A percentile compares a stretch with the other conserved stretches of the same genome.
These are phyloP conservation scores for Starmerella gropengiesseri DNA, from an alignment of 805 yeast genomes.

Conservation along the genomic window DNA sequence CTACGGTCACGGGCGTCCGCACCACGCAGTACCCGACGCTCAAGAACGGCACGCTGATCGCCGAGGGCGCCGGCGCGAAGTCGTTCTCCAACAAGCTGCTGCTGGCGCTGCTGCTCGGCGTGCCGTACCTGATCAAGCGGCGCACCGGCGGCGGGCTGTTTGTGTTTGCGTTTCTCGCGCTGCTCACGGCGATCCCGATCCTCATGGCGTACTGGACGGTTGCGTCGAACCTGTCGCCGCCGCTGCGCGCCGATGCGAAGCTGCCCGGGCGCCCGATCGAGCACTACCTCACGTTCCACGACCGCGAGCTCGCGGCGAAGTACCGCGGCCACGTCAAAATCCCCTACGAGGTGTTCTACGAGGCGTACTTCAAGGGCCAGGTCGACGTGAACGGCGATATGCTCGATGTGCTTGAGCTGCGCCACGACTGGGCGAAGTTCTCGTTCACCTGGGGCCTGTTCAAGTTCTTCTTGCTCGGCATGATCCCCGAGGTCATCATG, in stretches of 20 bases:
- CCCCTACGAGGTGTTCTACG: slow-evolving; percentile 88
- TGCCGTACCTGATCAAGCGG: slow-evolving; percentile 54
- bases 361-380: slow-evolving; percentile 70
- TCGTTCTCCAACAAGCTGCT: slow-evolving; percentile 57
- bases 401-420: slow-evolving; percentile 69
- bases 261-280: slow-evolving; percentile 70
- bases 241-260: slow-evolving; percentile 65
- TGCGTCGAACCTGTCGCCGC: slow-evolving; percentile 64
- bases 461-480: slow-evolving; percentile 70
- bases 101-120: slow-evolving; percentile 38
- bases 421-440: slow-evolving; percentile 86
- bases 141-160: slow-evolving; percentile 58
- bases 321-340: slow-evolving; percentile 66
- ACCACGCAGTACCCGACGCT: slow-evolving; percentile 49
- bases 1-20: slow-evolving; percentile 38
- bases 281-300: slow-evolving; percentile 72
- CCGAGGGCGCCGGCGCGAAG: slow-evolving; percentile 81
- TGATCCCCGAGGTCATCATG: slow-evolving; percentile 87
- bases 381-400: slow-evolving; percentile 82
- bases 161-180: slow-evolving; percentile 49
- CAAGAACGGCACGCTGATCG: slow-evolving; percentile 77
- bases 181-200: slow-evolving; percentile 54
- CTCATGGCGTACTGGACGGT: slow-evolving; percentile 76
- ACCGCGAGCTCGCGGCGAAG: slow-evolving; percentile 52
- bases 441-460: slow-evolving; percentile 65